Evolutionary conservation across 768 basidiomycete species (phyloP), one percentile per base, ranked within the genome.

Genomic region (Mycena latifolia): DNA sequence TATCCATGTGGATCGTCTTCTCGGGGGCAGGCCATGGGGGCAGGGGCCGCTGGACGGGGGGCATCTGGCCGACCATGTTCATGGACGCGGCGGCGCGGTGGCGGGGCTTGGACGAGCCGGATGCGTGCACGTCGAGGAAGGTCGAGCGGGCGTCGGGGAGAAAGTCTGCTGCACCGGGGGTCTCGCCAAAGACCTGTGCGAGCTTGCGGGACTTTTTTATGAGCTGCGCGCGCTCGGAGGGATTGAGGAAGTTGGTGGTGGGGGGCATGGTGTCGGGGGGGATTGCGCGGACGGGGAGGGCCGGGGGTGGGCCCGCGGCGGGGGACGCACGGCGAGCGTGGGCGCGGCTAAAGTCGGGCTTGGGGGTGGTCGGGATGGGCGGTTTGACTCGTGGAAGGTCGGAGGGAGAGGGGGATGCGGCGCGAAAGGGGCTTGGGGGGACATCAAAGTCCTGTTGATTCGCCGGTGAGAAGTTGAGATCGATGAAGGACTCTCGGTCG

Each of bases 131-230:
- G 66, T 74, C 66, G 48, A 70, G 58, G 55, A 72, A 71, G 63
- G 64, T 46, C 52, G 66, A 39, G 65, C 51, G 31, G 47, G 55
- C 78, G 72, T 73, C 82, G 61, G 69, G 76, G 29, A 76, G 67
- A 55, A 83, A 69, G 8, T 76, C 78, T 12, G 85, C 85, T 5
- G 81, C 41, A 11, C 41, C 41, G 20, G 41, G 92, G 4, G 83
- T 87, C 76, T 88, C 84, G 45, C 93, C 93, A 59, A 95, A 89
- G n/a, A 95, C 79, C 67, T 90, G 89, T n/a, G 90, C 83, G 52
- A 95, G 85, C 76, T 95, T 95, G 71, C 90, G 88, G 55, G 89
- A 86, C 70, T 89, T 91, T 58, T 87, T 83, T 33, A 95, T 81
- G 61, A 91, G 87, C 54, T 92, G 92, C 0, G 90, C 86, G 31